Evolutionary conservation across 805 yeast species (phyloP).

Genomic region (Scheffersomyces spartinae): DNA sequence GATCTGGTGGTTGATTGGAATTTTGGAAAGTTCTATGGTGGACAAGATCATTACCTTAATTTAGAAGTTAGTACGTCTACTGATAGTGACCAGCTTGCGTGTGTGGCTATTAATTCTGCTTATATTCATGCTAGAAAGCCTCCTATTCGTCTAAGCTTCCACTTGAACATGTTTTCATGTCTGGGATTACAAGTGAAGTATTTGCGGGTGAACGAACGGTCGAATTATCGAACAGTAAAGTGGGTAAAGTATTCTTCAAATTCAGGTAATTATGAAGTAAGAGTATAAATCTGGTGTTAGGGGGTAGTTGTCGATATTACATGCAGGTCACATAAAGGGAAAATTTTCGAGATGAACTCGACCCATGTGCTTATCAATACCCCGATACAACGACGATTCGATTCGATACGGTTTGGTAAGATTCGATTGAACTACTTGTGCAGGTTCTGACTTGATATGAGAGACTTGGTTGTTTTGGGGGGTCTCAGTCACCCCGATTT

Average conservation of each 20-base stretch:
- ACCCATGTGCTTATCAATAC: too few relatives aligned
- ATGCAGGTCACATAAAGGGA: too few relatives aligned
- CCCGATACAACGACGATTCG: too few relatives aligned
- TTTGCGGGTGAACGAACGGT: conserved; percentile 50
- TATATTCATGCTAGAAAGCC: too few relatives aligned
- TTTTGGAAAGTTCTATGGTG: conserved; percentile 56
- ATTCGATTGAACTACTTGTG: too few relatives aligned
- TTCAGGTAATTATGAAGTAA: conserved; percentile 73
- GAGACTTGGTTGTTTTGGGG: conserved; percentile 79
- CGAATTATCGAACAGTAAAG: conserved; percentile 60
- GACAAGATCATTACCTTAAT: conserved; percentile 47
- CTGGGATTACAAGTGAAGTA: conserved; percentile 69
- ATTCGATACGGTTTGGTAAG: too few relatives aligned
- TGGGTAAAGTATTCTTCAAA: conserved; percentile 76
- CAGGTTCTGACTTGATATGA: too few relatives aligned
- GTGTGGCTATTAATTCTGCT: too few relatives aligned
- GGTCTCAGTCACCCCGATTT: conserved; percentile 84
- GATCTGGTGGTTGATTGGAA: conserved; percentile 61
- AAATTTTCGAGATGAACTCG: too few relatives aligned
- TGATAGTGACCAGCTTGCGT: conserved; percentile 2
- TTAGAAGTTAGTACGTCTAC: conserved; percentile 36
- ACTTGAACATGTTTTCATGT: conserved; percentile 60
- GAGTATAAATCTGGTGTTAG: too few relatives aligned
- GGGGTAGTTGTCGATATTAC: too few relatives aligned
- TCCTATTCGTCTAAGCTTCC: conserved; percentile 62